Conservation (phyloP, 2,329 filamentous ascomycete species). For the Byssochlamys sp. region DNA sequence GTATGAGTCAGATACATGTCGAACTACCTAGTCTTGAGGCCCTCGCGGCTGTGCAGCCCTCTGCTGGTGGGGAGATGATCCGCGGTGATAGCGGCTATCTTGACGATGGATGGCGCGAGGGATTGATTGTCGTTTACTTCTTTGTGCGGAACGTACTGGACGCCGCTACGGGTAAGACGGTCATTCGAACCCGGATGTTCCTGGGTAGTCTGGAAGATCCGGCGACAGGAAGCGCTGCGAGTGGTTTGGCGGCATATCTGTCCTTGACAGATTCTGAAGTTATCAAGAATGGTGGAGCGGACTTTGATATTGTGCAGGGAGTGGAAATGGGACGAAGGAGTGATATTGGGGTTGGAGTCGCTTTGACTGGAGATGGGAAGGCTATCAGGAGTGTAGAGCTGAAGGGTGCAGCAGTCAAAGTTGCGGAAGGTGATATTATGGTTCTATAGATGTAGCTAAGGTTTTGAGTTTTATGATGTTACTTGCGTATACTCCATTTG, state of each 20-base stretch:
- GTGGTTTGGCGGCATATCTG: slow-evolving; percentile 48
- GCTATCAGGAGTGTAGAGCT: slow-evolving; percentile 25
- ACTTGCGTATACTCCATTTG: too few relatives aligned
- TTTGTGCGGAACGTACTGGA: slow-evolving; percentile 42
- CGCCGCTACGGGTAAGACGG: slow-evolving; percentile 40
- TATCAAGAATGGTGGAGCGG: slow-evolving; percentile 20
- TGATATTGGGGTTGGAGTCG: slow-evolving; percentile 28
- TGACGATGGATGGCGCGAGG: slow-evolving; percentile 25
- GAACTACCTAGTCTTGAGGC: slow-evolving; percentile 52
- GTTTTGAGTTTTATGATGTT: too few relatives aligned
- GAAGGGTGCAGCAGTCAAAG: slow-evolving; percentile 25
- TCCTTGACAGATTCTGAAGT: slow-evolving; percentile 33
- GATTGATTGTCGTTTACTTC: slow-evolving; percentile 24
- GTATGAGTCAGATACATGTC: slow-evolving; percentile 52
- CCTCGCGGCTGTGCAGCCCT: slow-evolving; percentile 34
- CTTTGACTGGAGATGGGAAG: slow-evolving; percentile 11
- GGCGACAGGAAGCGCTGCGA: slow-evolving; percentile 49
- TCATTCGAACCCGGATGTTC: slow-evolving; percentile 25
- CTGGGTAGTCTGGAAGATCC: slow-evolving; percentile 21
- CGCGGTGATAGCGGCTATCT: slow-evolving; percentile 13
- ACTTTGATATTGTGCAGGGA: slow-evolving; percentile 53
- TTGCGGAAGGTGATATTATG: slow-evolving; percentile 25
- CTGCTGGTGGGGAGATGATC: slow-evolving; percentile 17
- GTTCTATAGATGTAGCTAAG: neutral
- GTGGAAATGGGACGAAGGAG: slow-evolving; percentile 55